Base-by-base conservation (phyloP, 2,329 filamentous ascomycete species). In the Penicillium oxalicum region DNA sequence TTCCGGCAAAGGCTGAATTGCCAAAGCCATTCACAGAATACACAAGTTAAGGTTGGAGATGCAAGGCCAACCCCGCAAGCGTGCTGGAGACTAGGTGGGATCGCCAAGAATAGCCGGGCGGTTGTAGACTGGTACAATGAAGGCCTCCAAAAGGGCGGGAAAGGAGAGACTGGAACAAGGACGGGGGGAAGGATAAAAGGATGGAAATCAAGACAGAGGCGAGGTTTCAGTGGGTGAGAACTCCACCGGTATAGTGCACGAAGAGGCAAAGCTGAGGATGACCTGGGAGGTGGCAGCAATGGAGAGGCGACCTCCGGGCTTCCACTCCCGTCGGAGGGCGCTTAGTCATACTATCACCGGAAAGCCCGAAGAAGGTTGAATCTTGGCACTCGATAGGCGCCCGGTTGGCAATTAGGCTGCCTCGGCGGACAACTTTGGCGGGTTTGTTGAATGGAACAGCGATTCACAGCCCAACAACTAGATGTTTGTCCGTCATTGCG, bases 61-160 rank as follows among this genome's bases (percentile, higher is more conserved):
- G 53, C 18, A 51, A 48, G 52, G 50, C 48, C 32, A 50, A 54
- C 56, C 57, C 61, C 56, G 57, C 60, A 53, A 56, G 60, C 51
- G 56, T 58, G 56, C 52, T 58, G 52, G 47, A 42, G 48, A 49
- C 47, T 45, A 44, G 48, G 35, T 52, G 24, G 40, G 50, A 7
- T 8, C 5, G 12, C 12, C 11, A 12, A 11, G 56, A 56, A 37
- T 46, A 43, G 47, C 45, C 45, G 49, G 54, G 53, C 44, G 51
- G 40, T 36, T 13, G 28, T 24, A 33, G 45, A 28, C n/a, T 41
- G 27, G 41, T 18, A 35, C 37, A 34, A 29, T 8, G 11, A 33
- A 32, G 29, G 40, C 25, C 18, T 28, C 25, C 25, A 27, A 8
- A 11, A n/a, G 18, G 24, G 26, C 25, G 40, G 18, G 34, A 26